phyloP scores from a whole-genome alignment of 202 grass and related monocot genomes.

The Setaria viridis region DNA sequence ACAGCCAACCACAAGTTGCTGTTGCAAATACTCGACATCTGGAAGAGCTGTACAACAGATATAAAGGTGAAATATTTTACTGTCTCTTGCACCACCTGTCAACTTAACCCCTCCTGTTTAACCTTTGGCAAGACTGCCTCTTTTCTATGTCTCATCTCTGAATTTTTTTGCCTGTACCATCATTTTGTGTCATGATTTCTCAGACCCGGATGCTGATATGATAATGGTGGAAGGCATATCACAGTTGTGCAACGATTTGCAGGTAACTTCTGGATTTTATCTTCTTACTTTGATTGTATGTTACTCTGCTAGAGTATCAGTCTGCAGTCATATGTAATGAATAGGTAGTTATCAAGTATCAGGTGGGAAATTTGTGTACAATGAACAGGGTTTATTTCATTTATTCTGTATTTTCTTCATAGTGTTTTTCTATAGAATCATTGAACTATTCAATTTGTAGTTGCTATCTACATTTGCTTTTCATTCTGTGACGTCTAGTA shows the following conservation, averaged over 20 bases:
- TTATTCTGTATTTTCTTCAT: no score
- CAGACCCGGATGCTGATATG: slow-evolving; percentile 95
- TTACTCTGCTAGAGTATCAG: neutral
- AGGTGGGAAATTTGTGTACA: no score
- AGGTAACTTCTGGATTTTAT: slow-evolving; percentile 51
- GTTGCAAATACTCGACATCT: slow-evolving; percentile 71
- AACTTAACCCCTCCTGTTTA: no score
- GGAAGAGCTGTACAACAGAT: slow-evolving; percentile 91
- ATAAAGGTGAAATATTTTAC: slow-evolving; percentile 66
- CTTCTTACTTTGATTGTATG: neutral
- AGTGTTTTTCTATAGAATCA: no score
- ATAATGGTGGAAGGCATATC: slow-evolving; percentile 92
- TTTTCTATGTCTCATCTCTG: no score
- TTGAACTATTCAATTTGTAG: no score
- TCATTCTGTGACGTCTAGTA: no score
- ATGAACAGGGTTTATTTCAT: no score
- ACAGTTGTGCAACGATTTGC: slow-evolving; percentile 95
- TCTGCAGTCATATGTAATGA: slow-evolving; percentile 2
- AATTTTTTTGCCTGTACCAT: slow-evolving; percentile 5
- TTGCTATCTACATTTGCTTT: no score
- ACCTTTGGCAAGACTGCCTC: no score
- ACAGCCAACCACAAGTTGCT: slow-evolving; percentile 91
- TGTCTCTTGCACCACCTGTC: no score
- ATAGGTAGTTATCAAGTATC: no score
- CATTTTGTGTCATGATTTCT: neutral